Percentiles rank a stretch among this genome's conserved stretches.
phyloP scores from a whole-genome alignment of 768 basidiomycete genomes.

The Mycena alexandri region DNA sequence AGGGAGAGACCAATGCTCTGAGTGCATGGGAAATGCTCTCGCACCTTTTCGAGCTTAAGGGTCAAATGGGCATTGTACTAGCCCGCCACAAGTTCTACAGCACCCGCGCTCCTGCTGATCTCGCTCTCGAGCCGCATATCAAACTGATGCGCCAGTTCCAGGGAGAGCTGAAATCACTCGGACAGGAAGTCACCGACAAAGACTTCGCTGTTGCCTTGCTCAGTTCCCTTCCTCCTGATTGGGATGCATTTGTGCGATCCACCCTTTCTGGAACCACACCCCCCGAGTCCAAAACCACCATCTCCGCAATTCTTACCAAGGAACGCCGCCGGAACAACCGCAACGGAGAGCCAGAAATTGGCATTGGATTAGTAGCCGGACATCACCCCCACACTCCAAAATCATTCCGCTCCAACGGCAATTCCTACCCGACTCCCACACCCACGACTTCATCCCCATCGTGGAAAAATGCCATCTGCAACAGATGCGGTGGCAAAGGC shows the following conservation, averaged over 20 bases:
- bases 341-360: no score
- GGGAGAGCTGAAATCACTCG: slow-evolving; percentile 9
- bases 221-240: slow-evolving; percentile 7
- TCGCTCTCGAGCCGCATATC: slow-evolving; percentile 5
- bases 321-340: neutral
- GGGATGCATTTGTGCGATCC: slow-evolving; percentile 6
- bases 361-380: neutral
- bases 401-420: neutral
- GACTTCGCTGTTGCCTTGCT: slow-evolving; percentile 11
- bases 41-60: slow-evolving; percentile 8
- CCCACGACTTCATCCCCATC: neutral
- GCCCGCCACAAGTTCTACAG: slow-evolving; percentile 13
- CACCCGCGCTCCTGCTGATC: neutral
- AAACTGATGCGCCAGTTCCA: slow-evolving; percentile 14
- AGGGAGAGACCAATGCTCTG: neutral
- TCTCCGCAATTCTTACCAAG: neutral
- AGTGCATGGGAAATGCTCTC: slow-evolving; percentile 16
- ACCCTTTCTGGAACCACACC: slow-evolving; percentile 7
- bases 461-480: neutral
- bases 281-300: neutral
- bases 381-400: neutral
- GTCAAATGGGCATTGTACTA: slow-evolving; percentile 10
- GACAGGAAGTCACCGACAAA: slow-evolving; percentile 2
- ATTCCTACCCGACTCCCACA: neutral
- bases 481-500: slow-evolving; percentile 13